phyloP scores from a whole-genome alignment of 352 stramenopile genomes.

The Phytophthora foliorum region DNA sequence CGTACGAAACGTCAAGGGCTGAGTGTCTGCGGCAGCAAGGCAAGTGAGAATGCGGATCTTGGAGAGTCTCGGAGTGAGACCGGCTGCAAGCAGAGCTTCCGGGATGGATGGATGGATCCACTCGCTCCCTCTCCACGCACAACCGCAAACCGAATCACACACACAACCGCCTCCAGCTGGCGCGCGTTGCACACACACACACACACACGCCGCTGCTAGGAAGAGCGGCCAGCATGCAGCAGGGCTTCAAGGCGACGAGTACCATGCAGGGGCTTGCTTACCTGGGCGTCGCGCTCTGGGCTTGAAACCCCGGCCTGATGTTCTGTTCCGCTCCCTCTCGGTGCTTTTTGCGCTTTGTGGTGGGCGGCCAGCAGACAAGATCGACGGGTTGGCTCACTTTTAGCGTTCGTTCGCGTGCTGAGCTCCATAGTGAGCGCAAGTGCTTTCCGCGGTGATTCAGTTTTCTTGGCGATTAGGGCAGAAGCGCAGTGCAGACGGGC shows the following conservation, averaged over 20 bases:
- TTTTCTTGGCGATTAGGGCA: slow-evolving; percentile 45
- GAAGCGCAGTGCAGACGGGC: slow-evolving; percentile 20
- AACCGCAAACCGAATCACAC: slow-evolving; percentile 38
- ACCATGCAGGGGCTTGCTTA: slow-evolving; percentile 20
- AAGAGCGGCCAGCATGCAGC: slow-evolving; percentile 5
- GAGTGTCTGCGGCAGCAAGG: slow-evolving; percentile 31
- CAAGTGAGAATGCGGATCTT: slow-evolving; percentile 42
- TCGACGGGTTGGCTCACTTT: slow-evolving; percentile 32
- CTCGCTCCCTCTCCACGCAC: slow-evolving; percentile 14
- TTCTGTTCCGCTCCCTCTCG: slow-evolving; percentile 38
- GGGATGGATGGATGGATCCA: slow-evolving; percentile 45
- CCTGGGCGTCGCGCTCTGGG: slow-evolving; percentile 30
- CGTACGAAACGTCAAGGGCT: slow-evolving; percentile 27
- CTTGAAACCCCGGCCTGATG: slow-evolving; percentile 5
- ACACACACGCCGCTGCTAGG: slow-evolving; percentile 19
- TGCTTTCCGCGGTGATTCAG: slow-evolving; percentile 38
- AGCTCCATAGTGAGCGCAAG: slow-evolving; percentile 33
- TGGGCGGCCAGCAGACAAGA: slow-evolving; percentile 39
- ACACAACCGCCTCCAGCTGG: slow-evolving; percentile 35
- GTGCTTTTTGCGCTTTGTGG: slow-evolving; percentile 42
- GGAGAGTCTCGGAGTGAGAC: slow-evolving; percentile 32
- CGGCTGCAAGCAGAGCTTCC: slow-evolving; percentile 5
- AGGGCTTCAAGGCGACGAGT: slow-evolving; percentile 2
- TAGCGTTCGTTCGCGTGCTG: slow-evolving; percentile 33
- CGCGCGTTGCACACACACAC: slow-evolving; percentile 34